phyloP scores from a whole-genome alignment of 2,329 filamentous ascomycete species.

The Exserohilum rostratum region DNA sequence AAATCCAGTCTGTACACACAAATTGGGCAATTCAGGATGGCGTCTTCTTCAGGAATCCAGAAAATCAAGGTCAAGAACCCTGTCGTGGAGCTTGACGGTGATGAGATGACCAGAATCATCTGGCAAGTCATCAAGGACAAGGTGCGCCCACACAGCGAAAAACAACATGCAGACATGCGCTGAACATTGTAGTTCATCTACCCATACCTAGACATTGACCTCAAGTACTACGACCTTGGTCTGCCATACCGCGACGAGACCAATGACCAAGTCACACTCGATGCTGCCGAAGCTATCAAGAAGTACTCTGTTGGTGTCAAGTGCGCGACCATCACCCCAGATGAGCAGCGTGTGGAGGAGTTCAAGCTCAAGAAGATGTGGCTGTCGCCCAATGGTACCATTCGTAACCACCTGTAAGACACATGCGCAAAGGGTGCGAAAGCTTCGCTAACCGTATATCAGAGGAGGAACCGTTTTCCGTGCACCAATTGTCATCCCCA shows the following conservation, averaged over 20 bases:
- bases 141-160: conserved; percentile 45
- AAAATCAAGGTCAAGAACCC: conserved; percentile 99
- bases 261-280: conserved; percentile 92
- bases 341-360: conserved; percentile 94
- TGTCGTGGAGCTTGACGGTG: conserved; percentile 94
- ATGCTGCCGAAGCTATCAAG: conserved; percentile 96
- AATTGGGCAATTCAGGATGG: conserved; percentile 40
- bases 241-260: conserved; percentile 95
- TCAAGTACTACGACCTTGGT: conserved; percentile 97
- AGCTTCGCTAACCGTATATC: conserved; percentile 24
- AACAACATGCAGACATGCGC: neutral
- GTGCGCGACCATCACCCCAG: conserved; percentile 98
- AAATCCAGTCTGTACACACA: conserved; percentile 12
- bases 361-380: conserved; percentile 99
- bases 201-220: conserved; percentile 94
- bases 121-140: conserved; percentile 99
- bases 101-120: conserved; percentile 97
- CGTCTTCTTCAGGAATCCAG: conserved; percentile 73
- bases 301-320: conserved; percentile 99
- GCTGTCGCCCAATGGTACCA: conserved; percentile 95
- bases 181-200: conserved; percentile 72
- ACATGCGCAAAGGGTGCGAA: neutral
- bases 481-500: conserved; percentile 95
- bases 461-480: conserved; percentile 96
- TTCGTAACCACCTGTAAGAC: conserved; percentile 66